Conservation (phyloP, 805 yeast genomes). For the Candida adriatica region DNA sequence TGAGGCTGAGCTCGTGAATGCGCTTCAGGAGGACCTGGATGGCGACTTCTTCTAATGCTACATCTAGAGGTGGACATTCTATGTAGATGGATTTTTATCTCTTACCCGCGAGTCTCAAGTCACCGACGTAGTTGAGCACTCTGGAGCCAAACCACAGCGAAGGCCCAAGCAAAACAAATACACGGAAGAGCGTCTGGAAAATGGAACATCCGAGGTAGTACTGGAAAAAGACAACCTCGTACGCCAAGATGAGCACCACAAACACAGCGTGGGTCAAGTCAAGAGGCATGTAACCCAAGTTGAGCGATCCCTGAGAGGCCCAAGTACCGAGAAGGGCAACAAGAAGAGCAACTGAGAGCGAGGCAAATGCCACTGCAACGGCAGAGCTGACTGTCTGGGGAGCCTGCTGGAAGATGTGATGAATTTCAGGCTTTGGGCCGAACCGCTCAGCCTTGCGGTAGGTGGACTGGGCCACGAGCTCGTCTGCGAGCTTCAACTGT, state of each 20-base stretch:
- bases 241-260: conserved; percentile 16
- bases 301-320: conserved; percentile 15
- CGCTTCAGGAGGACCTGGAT: conserved; percentile 22
- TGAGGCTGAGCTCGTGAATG: conserved; percentile 21
- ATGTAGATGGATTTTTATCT: too few relatives aligned
- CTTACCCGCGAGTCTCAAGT: conserved; percentile 23
- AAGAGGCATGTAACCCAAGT: conserved; percentile 18
- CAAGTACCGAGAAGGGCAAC: conserved; percentile 14
- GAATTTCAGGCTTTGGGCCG: conserved; percentile 21
- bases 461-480: conserved; percentile 10
- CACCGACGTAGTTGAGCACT: conserved; percentile 22
- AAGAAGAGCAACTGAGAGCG: conserved; percentile 11
- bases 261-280: conserved; percentile 13
- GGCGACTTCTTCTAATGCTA: conserved; percentile 22
- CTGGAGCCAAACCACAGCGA: conserved; percentile 24
- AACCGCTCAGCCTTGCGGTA: conserved; percentile 16
- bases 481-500: conserved; percentile 15
- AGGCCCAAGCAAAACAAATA: conserved; percentile 18
- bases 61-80: too few relatives aligned
- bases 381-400: conserved; percentile 17
- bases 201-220: conserved; percentile 22
- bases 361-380: conserved; percentile 17
- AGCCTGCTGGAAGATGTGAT: conserved; percentile 20
- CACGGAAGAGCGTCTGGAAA: conserved; percentile 18
- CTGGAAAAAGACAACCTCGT: conserved; percentile 22